Percentiles rank a stretch among this genome's conserved stretches.
These are phyloP conservation scores for Somion occarium DNA, from an alignment of 1,284 basidiomycete genomes.

Conservation along the genomic window DNA sequence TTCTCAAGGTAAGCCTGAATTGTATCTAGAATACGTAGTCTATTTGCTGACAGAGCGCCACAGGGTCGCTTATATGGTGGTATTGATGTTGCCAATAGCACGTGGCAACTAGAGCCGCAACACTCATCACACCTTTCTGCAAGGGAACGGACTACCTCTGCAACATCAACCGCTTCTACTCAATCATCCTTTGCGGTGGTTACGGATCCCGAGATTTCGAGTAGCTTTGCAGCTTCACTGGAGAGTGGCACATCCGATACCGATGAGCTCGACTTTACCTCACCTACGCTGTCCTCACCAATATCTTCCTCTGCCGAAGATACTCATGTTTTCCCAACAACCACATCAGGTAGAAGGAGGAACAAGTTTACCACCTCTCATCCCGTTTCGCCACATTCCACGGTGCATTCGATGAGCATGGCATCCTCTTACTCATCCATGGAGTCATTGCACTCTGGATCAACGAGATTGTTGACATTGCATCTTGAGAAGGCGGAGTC, in stretches of 20 bases:
- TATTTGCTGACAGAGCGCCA: constrained; percentile 2
- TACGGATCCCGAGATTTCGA: constrained; percentile 75
- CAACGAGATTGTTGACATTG: constrained; percentile 64
- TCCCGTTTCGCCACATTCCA: constrained; percentile 49
- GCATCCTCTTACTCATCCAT: constrained; percentile 69
- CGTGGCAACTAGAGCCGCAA: constrained; percentile 75
- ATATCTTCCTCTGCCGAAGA: constrained; percentile 52
- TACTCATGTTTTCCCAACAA: constrained; percentile 8
- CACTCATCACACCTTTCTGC: constrained; percentile 39
- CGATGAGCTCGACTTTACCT: constrained; percentile 50
- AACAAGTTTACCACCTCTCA: constrained; percentile 35
- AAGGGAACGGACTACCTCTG: constrained; percentile 68
- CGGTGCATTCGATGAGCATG: constrained; percentile 41
- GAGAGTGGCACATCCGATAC: constrained; percentile 67
- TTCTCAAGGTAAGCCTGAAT: constrained; percentile 54
- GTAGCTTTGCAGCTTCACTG: constrained; percentile 73
- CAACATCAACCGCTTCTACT: constrained; percentile 62
- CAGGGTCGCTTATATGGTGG: constrained; percentile 68
- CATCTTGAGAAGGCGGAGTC: constrained; percentile 76
- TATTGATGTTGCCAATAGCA: constrained; percentile 56
- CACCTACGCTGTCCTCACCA: constrained; percentile 58
- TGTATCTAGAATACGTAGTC: background rate
- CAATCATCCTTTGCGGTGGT: constrained; percentile 75
- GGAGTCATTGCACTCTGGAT: constrained; percentile 58
- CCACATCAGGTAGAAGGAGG: constrained; percentile 12